Conservation (phyloP, 257 asterid species). For the Solanum peruvianum region DNA sequence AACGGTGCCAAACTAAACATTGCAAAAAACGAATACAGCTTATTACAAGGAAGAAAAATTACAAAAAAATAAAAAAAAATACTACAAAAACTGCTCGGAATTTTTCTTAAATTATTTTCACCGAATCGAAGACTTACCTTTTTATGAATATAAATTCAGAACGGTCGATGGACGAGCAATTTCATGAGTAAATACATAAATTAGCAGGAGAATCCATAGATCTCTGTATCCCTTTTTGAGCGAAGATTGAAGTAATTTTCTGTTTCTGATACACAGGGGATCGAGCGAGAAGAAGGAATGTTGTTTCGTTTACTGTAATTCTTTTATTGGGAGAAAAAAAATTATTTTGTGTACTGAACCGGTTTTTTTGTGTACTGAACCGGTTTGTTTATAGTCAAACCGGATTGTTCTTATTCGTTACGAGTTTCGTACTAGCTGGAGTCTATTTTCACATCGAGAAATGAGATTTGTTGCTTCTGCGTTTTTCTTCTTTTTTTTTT, state of each 20-base stretch:
- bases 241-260: constrained; percentile 2
- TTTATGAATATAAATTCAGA: constrained; percentile 12
- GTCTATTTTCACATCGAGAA: not conserved
- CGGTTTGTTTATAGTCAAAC: not conserved
- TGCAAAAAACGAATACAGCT: not conserved
- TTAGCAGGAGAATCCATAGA: constrained; percentile 11
- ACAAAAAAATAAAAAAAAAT: not conserved
- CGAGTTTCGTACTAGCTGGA: not conserved
- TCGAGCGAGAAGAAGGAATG: constrained; percentile 21
- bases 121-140: constrained; percentile 9
- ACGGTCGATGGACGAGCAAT: constrained; percentile 6
- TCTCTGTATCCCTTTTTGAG: constrained; percentile 5
- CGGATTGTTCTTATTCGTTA: not conserved
- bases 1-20: constrained; percentile 24
- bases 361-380: constrained; percentile 1
- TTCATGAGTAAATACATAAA: constrained; percentile 7
- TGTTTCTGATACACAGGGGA: constrained; percentile 15
- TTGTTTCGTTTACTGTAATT: not conserved
- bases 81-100: not conserved
- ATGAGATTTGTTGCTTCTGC: not conserved
- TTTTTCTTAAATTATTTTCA: not conserved
- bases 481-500: not conserved
- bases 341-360: not conserved
- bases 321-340: not conserved
- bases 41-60: not conserved